Conservation (phyloP, 164 flowering plant species). For the Annona squamosa region DNA sequence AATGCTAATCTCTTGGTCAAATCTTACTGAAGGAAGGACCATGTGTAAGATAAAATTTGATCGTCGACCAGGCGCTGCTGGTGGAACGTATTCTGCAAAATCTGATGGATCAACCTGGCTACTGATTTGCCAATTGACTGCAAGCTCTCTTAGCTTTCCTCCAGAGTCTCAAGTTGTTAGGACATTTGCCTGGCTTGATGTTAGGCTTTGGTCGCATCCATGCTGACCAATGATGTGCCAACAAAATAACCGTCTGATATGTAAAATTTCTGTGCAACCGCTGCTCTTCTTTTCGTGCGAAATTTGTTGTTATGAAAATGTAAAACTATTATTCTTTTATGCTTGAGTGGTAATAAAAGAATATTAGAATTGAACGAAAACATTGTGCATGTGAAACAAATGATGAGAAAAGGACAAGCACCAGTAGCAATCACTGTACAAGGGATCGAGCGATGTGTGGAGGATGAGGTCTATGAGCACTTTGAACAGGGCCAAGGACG, state of each 20-base stretch:
- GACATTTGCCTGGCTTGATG: background rate
- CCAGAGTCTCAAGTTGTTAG: background rate
- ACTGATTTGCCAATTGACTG: background rate
- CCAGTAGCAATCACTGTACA: background rate
- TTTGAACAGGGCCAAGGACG: conserved; percentile 3
- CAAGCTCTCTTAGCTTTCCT: background rate
- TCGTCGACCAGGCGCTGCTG: background rate
- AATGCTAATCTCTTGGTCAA: background rate
- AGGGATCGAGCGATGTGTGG: conserved; percentile 1
- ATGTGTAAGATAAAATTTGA: background rate
- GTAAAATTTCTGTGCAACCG: background rate
- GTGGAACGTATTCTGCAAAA: background rate
- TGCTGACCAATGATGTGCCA: background rate
- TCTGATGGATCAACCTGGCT: background rate
- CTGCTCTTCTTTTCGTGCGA: background rate
- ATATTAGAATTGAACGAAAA: background rate
- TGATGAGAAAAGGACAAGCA: conserved; percentile 15
- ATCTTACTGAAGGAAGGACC: background rate
- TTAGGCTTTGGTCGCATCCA: background rate
- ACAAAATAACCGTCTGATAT: background rate
- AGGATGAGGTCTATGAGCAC: conserved; percentile 13
- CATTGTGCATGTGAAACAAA: background rate
- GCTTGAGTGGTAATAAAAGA: background rate
- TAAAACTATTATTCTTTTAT: background rate
- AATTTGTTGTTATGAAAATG: background rate